These are phyloP conservation scores for Dictyostelium citrinum DNA, from an alignment of 78 protist species.

Conservation along the genomic window DNA sequence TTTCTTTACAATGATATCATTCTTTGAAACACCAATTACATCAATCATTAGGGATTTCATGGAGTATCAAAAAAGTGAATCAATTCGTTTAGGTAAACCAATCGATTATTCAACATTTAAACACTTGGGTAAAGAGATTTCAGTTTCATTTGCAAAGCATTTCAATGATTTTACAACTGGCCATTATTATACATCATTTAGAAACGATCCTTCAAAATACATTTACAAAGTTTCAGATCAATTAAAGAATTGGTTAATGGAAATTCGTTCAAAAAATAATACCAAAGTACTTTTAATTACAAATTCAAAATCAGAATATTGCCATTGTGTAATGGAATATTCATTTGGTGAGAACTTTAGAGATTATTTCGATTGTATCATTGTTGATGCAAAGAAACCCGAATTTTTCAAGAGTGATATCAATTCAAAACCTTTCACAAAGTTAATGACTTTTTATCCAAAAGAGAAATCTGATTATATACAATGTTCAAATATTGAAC, in stretches of 20 bases:
- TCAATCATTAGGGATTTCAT: background rate
- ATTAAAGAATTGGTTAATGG: slow-evolving; percentile 1
- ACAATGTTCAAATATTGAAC: background rate
- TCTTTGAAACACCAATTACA: slow-evolving; percentile 27
- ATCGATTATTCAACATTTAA: background rate
- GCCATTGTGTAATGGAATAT: slow-evolving; percentile 20
- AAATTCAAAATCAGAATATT: slow-evolving; percentile 58
- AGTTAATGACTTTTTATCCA: slow-evolving; percentile 1
- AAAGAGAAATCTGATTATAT: background rate
- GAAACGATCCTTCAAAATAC: background rate
- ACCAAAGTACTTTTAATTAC: slow-evolving; percentile 10
- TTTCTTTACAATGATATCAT: slow-evolving; percentile 43
- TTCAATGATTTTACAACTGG: slow-evolving; percentile 8
- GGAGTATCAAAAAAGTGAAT: background rate
- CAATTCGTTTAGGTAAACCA: background rate
- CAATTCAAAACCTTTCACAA: background rate
- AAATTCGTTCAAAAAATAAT: background rate
- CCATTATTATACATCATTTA: background rate
- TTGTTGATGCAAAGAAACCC: slow-evolving; percentile 57
- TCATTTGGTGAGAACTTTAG: slow-evolving; percentile 39
- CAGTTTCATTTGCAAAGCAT: background rate
- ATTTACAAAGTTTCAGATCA: background rate
- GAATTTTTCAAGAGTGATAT: background rate
- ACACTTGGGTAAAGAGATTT: background rate
- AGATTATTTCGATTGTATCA: slow-evolving; percentile 9